Conservation (phyloP, 345 rosid species). For the Melaleuca quinquenervia region DNA sequence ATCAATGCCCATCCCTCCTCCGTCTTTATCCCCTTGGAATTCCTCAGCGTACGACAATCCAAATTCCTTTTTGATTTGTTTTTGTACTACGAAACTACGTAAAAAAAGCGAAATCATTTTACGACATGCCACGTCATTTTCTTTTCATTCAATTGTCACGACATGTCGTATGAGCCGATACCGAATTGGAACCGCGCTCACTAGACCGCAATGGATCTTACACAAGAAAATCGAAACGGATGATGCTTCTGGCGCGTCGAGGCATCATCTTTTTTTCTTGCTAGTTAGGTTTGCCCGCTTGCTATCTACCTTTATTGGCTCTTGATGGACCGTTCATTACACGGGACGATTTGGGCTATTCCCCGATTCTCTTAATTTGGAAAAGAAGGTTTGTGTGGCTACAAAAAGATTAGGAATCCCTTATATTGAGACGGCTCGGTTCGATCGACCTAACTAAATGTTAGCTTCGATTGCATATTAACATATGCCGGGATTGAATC, state of each 20-base stretch:
- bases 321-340: background rate
- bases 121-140: no score
- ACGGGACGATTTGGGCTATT: background rate
- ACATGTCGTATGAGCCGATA: background rate
- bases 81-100: background rate
- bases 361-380: background rate
- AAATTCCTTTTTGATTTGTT: background rate
- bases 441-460: background rate
- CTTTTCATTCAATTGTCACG: no score
- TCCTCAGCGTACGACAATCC: background rate
- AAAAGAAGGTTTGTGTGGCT: accelerated
- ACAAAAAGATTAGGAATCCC: background rate
- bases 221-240: background rate
- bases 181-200: background rate
- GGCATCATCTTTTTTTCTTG: background rate
- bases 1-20: background rate
- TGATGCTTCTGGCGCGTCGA: accelerated
- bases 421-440: background rate
- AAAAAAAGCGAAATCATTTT: background rate
- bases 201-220: background rate
- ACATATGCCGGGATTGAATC: background rate
- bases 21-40: background rate
- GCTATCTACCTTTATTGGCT: background rate
- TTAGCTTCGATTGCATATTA: background rate
- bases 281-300: background rate